Evolutionary conservation across 2,329 filamentous ascomycete genomes (phyloP).

Genomic region (Aspergillus brunneoviolaceus): DNA sequence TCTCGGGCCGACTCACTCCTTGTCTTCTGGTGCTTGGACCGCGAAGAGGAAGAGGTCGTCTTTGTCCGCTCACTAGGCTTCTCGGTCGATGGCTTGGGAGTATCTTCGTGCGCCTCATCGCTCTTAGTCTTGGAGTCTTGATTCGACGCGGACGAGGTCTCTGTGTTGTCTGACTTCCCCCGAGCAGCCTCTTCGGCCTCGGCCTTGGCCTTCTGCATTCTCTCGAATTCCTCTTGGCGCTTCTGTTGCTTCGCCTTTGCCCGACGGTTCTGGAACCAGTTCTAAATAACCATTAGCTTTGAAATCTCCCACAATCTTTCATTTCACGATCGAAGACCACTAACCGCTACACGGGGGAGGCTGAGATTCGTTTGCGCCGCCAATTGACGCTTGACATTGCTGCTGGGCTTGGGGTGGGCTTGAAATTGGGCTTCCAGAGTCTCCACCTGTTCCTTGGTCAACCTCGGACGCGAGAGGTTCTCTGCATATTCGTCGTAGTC

Average conservation of each 20-base stretch:
- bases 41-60: conserved; percentile 21
- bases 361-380: conserved; percentile 51
- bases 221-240: conserved; percentile 50
- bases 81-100: conserved; percentile 29
- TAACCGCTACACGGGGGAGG: conserved; percentile 50
- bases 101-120: conserved; percentile 27
- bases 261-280: conserved; percentile 55
- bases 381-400: conserved; percentile 51
- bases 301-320: conserved; percentile 6
- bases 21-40: conserved; percentile 38
- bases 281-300: conserved; percentile 33
- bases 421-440: conserved; percentile 51
- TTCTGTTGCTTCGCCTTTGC: conserved; percentile 54
- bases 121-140: conserved; percentile 20
- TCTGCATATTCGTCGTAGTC: conserved; percentile 51
- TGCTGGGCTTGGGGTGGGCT: conserved; percentile 52
- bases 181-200: conserved; percentile 38
- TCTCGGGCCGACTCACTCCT: conserved; percentile 41
- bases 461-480: conserved; percentile 48
- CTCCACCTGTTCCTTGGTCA: conserved; percentile 54
- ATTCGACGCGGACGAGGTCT: conserved; percentile 26
- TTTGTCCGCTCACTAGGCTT: conserved; percentile 23
- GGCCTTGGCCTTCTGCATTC: conserved; percentile 42
- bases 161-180: conserved; percentile 30
- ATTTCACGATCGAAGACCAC: conserved; percentile 21